Base-by-base conservation (phyloP, 2,329 filamentous ascomycete species). In the Calonectria crousiana region DNA sequence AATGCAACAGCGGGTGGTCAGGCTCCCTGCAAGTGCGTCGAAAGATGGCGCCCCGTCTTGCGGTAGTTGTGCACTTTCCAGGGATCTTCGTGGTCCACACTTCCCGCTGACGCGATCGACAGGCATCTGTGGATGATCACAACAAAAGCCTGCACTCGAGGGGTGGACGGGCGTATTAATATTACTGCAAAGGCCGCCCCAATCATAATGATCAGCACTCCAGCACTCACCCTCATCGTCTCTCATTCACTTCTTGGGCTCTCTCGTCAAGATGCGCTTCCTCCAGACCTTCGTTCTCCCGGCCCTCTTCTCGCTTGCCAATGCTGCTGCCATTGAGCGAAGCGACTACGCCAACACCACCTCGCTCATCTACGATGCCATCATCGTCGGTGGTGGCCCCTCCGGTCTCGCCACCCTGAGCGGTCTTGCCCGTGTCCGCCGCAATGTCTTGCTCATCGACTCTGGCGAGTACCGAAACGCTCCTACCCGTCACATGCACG, bases 351-450 rank as follows among this genome's bases (percentile, higher is more conserved):
- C 34, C 41, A 47, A 47, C 44, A 47, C 58, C 6, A 41, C 74
- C 0, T 14, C 51, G 4, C 76, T 73, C 30, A 74, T 83, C 11
- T 91, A 89, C 77, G 90, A 92, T 83, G 90, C 87, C 71, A 86
- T 92, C 52, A 84, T 92, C 47, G 84, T 92, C 6, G 90, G 90
- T 5, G 90, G 90, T 44, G 90, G 90, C 1, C 90, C 90, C 3
- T 83, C 90, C 0, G 90, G 90, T 0, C 86, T 92, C 2, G 86
- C 84, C 62, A 88, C 87, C 2, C 76, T 90, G 65, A 92, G 90
- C 71, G 90, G 88, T 52, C 86, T 92, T n/a, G 90, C 89, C 9
- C 89, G 91, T 20, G 90, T 92, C 18, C 87, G 88, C 16, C 86
- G 90, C 18, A 89, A 86, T 8, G 87, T 88, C 0, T 83, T 92